Evolutionary conservation across 768 basidiomycete genomes (phyloP), one percentile per base, ranked within the genome.

Genomic region (Lentinula edodes): DNA sequence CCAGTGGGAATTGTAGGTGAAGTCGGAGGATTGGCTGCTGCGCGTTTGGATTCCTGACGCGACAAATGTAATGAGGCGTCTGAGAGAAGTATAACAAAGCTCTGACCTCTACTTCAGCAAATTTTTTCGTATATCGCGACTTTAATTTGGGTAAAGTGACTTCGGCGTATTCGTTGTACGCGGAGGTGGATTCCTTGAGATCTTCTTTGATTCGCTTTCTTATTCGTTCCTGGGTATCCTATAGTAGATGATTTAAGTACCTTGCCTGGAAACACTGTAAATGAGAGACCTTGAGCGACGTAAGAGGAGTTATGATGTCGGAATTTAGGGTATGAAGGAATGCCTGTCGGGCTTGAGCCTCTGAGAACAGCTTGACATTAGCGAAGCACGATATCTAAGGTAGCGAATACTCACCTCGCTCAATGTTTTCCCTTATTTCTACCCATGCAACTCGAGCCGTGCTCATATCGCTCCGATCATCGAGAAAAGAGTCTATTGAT

Each of bases 181-280:
- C 84, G 58, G 73, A 66, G n/a, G 78, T 77, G 0, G 93, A 91
- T 8, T 86, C 85, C 72, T 93, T 94, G 60, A 95, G 73, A 70
- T 95, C 94, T 68, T 96, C 94, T 71, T 90, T 93, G 71, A 97
- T 89, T 32, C 92, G 86, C 70, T 92, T 91, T 52, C 91, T 82
- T n/a, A 93, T 95, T 41, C 95, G 84, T 58, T 93, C 91, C 76
- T 96, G 94, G 10, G 88, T 89, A 66, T 95, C 93, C 92, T 94
- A 63, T 15, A 18, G 60, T 34, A 61, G 15, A 12, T 42, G 28
- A 28, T 28, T 28, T 28, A 62, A 60, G 62, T 59, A 58, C 10
- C 36, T 18, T 5, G 38, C 23, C 36, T n/a, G 6, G 32, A 38
- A 2, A 46, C 13, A 32, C 15, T 41, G 12, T 15, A 51, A 61